Conservation (phyloP, 2,329 filamentous ascomycete genomes). For the Cladosporium austrohemisphaericum region DNA sequence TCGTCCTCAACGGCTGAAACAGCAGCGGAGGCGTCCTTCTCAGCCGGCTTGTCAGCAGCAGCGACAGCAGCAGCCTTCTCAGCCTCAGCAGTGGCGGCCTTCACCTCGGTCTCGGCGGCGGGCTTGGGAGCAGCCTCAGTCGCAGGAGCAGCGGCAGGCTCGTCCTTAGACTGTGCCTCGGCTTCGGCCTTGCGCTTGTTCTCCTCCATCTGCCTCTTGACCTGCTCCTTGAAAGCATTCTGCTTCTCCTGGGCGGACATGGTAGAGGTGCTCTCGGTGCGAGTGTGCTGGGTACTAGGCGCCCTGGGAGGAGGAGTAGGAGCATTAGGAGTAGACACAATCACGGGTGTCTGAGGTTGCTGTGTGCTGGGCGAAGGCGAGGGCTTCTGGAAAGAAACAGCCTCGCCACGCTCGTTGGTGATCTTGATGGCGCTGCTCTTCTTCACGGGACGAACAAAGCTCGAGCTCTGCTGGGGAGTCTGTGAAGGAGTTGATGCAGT, state of each 20-base stretch:
- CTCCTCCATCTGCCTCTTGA: slow-evolving; percentile 51
- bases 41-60: slow-evolving; percentile 20
- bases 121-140: slow-evolving; percentile 46
- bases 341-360: slow-evolving; percentile 57
- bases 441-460: slow-evolving; percentile 60
- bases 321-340: slow-evolving; percentile 71
- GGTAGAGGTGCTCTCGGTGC: slow-evolving; percentile 71
- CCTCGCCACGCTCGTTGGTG: slow-evolving; percentile 77
- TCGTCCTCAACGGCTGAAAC: slow-evolving; percentile 23
- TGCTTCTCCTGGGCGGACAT: slow-evolving; percentile 69
- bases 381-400: slow-evolving; percentile 59
- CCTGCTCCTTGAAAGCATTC: slow-evolving; percentile 62
- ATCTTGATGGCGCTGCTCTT: slow-evolving; percentile 78
- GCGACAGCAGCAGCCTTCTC: slow-evolving; percentile 33
- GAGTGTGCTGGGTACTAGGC: slow-evolving; percentile 62
- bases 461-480: slow-evolving; percentile 57
- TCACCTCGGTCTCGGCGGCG: slow-evolving; percentile 37
- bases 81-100: slow-evolving; percentile 19
- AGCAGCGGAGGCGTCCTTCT: slow-evolving; percentile 28
- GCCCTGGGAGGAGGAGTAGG: slow-evolving; percentile 70
- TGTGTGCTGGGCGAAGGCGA: slow-evolving; percentile 56
- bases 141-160: slow-evolving; percentile 24
- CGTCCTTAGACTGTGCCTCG: slow-evolving; percentile 55
- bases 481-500: slow-evolving; percentile 53
- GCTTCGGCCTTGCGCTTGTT: slow-evolving; percentile 36